These are phyloP conservation scores for Pseudogymnoascus sp. DNA, from an alignment of 2,329 filamentous ascomycete species.

Conservation along the genomic window DNA sequence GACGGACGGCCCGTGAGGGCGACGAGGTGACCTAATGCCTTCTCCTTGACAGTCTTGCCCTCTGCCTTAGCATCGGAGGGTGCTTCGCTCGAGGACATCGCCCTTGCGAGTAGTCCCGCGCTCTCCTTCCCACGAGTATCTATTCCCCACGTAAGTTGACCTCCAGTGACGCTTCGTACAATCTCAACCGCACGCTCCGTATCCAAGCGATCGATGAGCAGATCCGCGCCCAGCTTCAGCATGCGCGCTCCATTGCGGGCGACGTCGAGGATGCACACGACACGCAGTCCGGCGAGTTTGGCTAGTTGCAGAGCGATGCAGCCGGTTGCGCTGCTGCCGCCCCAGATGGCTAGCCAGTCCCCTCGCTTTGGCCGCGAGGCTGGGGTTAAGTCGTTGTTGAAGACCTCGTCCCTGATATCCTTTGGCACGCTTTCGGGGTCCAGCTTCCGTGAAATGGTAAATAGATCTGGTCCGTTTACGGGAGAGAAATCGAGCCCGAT, in stretches of 20 bases:
- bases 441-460: conserved; percentile 40
- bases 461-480: conserved; percentile 48
- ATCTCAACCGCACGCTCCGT: conserved; percentile 56
- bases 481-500: conserved; percentile 56
- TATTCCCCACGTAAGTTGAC: conserved; percentile 55
- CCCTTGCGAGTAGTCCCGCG: conserved; percentile 40
- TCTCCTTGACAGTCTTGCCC: not conserved
- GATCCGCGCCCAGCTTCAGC: conserved; percentile 43
- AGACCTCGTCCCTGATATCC: conserved; percentile 56
- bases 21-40: not conserved
- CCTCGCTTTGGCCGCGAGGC: conserved; percentile 47
- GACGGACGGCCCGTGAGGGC: conserved; percentile 13
- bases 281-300: conserved; percentile 53
- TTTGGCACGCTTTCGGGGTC: conserved; percentile 41
- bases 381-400: conserved; percentile 40
- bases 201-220: conserved; percentile 62
- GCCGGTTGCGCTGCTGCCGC: conserved; percentile 60
- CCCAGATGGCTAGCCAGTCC: conserved; percentile 69
- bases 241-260: conserved; percentile 56
- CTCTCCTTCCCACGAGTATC: conserved; percentile 61
- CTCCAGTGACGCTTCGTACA: conserved; percentile 48
- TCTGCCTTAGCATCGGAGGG: not conserved
- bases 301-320: conserved; percentile 60
- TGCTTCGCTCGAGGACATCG: conserved; percentile 15
- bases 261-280: conserved; percentile 58